These are phyloP conservation scores for Gossypium arboreum DNA, from an alignment of 345 rosid species.

Conservation along the genomic window DNA sequence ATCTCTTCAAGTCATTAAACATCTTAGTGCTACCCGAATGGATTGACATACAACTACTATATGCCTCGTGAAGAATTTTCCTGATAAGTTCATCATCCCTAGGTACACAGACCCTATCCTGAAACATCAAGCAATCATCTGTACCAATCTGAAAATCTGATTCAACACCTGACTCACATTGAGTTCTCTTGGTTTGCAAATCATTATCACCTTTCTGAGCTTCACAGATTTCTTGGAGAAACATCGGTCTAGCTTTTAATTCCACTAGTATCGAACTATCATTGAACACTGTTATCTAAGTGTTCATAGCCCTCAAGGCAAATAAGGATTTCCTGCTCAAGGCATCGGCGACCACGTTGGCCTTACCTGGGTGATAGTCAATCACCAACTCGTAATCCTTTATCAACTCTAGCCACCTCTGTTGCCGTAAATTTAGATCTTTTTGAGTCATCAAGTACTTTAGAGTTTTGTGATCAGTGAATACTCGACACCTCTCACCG, in stretches of 20 bases:
- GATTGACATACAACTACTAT: accelerated
- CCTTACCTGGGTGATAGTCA: too few species aligned
- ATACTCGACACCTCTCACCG: accelerated
- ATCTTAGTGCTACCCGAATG: accelerated
- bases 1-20: too few species aligned
- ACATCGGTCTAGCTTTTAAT: accelerated
- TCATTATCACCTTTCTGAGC: accelerated
- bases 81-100: accelerated
- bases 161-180: accelerated
- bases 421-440: accelerated
- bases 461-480: accelerated
- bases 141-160: accelerated
- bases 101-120: accelerated
- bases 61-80: accelerated
- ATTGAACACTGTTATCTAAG: accelerated
- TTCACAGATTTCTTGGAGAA: too few species aligned
- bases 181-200: accelerated
- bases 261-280: too few species aligned
- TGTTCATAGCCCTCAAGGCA: accelerated
- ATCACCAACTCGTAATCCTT: too few species aligned
- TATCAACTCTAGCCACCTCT: accelerated
- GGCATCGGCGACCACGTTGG: accelerated
- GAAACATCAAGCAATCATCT: accelerated
- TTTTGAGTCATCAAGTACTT: too few species aligned
- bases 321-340: accelerated